Conservation (phyloP, 495 filamentous ascomycete species). For the Melanomma pulvis-pyrius region DNA sequence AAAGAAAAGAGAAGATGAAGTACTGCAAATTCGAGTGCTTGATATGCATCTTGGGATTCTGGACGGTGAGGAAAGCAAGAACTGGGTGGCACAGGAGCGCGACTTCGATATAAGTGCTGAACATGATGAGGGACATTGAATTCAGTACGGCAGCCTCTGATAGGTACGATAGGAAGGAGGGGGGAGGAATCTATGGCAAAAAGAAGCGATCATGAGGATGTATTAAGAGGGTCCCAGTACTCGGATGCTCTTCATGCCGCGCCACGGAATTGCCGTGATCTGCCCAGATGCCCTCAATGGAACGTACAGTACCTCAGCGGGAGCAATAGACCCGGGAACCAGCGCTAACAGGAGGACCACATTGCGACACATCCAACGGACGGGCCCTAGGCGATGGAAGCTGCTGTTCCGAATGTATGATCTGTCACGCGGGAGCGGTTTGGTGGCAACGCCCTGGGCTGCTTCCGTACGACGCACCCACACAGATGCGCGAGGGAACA, state of each 20-base stretch:
- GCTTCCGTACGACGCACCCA: constrained; percentile 5
- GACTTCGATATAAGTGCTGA: constrained; percentile 24
- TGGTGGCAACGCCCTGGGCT: background rate
- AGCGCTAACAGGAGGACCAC: background rate
- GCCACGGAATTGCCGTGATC: constrained; percentile 14
- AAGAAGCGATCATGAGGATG: constrained; percentile 7
- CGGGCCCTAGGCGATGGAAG: constrained; percentile 15
- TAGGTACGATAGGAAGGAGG: background rate
- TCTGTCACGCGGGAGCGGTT: constrained; percentile 1
- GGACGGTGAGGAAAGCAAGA: constrained; percentile 22
- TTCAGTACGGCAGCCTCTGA: background rate
- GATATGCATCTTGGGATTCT: constrained; percentile 25
- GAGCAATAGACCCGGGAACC: constrained; percentile 10
- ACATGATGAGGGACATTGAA: constrained; percentile 14
- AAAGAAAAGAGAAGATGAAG: constrained; percentile 24
- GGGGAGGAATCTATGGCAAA: constrained; percentile 1
- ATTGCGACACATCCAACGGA: constrained; percentile 12
- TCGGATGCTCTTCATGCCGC: constrained; percentile 25
- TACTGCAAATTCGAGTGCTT: constrained; percentile 23
- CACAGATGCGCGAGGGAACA: background rate
- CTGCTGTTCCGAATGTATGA: constrained; percentile 4
- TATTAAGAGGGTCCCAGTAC: constrained; percentile 13
- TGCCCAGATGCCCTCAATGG: constrained; percentile 1
- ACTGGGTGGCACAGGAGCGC: constrained; percentile 24
- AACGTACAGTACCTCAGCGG: constrained; percentile 9